phyloP scores from a whole-genome alignment of 805 yeast genomes.

The Kodamaea hsintzibuensis region DNA sequence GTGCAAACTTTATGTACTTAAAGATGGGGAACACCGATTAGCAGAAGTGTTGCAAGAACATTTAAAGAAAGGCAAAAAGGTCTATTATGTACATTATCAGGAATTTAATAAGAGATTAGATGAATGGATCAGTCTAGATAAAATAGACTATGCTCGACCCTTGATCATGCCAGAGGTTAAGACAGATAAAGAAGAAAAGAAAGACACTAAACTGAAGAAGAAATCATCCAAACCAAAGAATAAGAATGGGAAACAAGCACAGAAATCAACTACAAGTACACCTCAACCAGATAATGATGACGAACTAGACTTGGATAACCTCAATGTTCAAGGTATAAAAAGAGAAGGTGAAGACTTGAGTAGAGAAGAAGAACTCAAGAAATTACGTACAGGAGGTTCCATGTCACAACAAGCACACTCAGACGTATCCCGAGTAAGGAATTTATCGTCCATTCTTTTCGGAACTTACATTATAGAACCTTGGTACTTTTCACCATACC shows the following conservation, averaged over 20 bases:
- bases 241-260: slow-evolving; percentile 19
- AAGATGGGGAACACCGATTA: slow-evolving; percentile 74
- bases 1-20: slow-evolving; percentile 77
- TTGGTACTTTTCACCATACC: slow-evolving; percentile 98
- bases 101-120: slow-evolving; percentile 95
- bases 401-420: slow-evolving; percentile 91
- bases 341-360: slow-evolving; percentile 70
- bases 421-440: slow-evolving; percentile 90
- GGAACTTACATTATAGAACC: slow-evolving; percentile 95
- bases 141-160: slow-evolving; percentile 72
- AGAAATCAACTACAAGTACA: slow-evolving; percentile 17
- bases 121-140: slow-evolving; percentile 81
- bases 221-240: slow-evolving; percentile 20
- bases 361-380: slow-evolving; percentile 90
- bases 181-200: slow-evolving; percentile 44
- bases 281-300: slow-evolving; percentile 48
- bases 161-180: slow-evolving; percentile 70
- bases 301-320: slow-evolving; percentile 79
- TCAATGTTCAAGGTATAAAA: slow-evolving; percentile 79
- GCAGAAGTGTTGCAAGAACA: slow-evolving; percentile 87
- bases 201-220: slow-evolving; percentile 30
- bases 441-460: slow-evolving; percentile 72
- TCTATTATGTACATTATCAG: slow-evolving; percentile 89
- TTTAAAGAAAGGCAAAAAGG: slow-evolving; percentile 70
- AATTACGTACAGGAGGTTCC: slow-evolving; percentile 91